Evolutionary conservation across 306 rosid species (phyloP), one percentile per base, ranked within the genome.

Genomic region (Glycine tomentella): DNA sequence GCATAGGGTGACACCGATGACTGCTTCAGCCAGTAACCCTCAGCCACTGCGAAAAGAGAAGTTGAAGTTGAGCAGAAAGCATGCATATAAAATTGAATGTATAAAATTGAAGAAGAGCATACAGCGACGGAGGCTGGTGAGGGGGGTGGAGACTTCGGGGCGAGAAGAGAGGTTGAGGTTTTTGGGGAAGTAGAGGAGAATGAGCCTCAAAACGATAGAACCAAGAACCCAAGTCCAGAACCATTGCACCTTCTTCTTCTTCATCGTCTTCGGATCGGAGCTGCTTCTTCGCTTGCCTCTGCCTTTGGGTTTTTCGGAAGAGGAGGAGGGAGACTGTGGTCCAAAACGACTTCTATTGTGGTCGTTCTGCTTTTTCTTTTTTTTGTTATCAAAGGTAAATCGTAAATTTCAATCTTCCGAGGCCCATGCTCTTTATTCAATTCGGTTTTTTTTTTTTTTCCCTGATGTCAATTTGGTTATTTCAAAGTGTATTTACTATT

Each of bases 111-210:
- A 25, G 31, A 25, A 82, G 73, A 79, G 84, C 76, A 16, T 89
- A 95, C 98, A 75, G 78, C 96, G 98, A 17, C 90, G 96, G 56
- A 95, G 83, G 84, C 98, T 95, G 78, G 99, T 93, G 85, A 93
- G 89, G 68, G 99, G 96, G 1, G 99, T 95, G 77, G 97, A 89
- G 80, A 95, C 90, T 89, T 95, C 98, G 4, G 97, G 98, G 72
- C 99, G 98, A 75, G 97, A 93, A 68, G 93, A 87, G 77, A 95
- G 90, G 82, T 89, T 91, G 74, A 95, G 93, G 67, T 93, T 90
- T 73, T 72, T 70, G 44, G 99, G 92, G 14, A 89, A 89, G 86
- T 88, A 93, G 17, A 95, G 48, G n/a, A 95, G 86, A 63, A 90
- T 65, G 8, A 95, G 89, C 86, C 99, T 85, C 75, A 93, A 84